A percentile compares a stretch with the other conserved stretches of the same genome.
Evolutionary conservation across 495 filamentous ascomycete genomes (phyloP).

Genomic region (Aspergillus olivimuriae): DNA sequence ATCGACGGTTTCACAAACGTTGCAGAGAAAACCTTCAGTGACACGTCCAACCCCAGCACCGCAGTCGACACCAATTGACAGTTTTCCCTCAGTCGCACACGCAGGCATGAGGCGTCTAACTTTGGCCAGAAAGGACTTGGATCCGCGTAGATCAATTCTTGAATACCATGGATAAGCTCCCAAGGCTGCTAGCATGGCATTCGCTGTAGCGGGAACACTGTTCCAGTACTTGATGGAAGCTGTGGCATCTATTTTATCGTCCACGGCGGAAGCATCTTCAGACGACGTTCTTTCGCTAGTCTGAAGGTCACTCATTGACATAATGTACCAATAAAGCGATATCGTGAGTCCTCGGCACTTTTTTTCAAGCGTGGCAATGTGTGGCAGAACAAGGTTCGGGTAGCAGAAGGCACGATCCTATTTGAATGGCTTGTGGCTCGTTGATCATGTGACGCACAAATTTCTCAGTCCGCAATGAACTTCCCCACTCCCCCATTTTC

Average conservation of each 20-base stretch:
- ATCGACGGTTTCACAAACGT: slow-evolving; percentile 47
- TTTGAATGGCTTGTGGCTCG: too few species aligned
- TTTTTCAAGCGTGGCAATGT: too few species aligned
- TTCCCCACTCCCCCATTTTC: too few species aligned
- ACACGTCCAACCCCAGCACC: slow-evolving; percentile 57
- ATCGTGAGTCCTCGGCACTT: too few species aligned
- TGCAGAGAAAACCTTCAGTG: slow-evolving; percentile 46
- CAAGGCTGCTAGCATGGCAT: slow-evolving; percentile 59
- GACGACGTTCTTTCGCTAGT: too few species aligned
- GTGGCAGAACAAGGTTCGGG: too few species aligned
- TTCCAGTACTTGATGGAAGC: slow-evolving; percentile 56
- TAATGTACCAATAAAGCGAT: too few species aligned
- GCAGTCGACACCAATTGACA: slow-evolving; percentile 46
- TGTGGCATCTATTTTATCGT: slow-evolving; percentile 1
- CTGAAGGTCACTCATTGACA: too few species aligned
- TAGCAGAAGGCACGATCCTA: too few species aligned
- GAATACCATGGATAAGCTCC: slow-evolving; percentile 70
- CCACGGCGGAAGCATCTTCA: too few species aligned
- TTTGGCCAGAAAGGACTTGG: slow-evolving; percentile 71
- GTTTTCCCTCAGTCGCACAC: slow-evolving; percentile 12
- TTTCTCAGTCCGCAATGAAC: too few species aligned
- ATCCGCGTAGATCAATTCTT: slow-evolving; percentile 67
- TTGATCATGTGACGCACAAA: too few species aligned
- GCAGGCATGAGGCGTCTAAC: slow-evolving; percentile 43
- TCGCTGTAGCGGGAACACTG: slow-evolving; percentile 51